Evolutionary conservation across 1,284 basidiomycete species (phyloP), one percentile per base, ranked within the genome.

Genomic region (Inonotus hispidus): DNA sequence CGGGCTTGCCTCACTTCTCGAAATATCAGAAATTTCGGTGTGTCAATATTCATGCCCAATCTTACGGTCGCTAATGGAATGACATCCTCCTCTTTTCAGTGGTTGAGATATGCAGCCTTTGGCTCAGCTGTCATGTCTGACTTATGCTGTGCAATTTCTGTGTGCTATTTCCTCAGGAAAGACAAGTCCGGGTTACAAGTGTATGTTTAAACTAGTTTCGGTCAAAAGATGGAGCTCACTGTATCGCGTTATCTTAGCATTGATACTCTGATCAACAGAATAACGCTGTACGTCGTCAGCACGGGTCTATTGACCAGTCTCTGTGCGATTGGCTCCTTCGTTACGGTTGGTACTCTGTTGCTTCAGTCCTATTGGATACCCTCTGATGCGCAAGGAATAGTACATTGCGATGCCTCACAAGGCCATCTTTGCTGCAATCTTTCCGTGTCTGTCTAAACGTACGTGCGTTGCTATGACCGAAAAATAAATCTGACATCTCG

Each of bases 291-390:
- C 32, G 32, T 59, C 37, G 56, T 63, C 46, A 63, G 60, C 46
- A 63, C 58, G 8, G 62, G 62, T 4, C 52, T 63, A 16, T 53
- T 63, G 13, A 63, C 62, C 2, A 60, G 58, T 46, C 8, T 63
- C n/a, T 59, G 49, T 39, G 53, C 58, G 25, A 46, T 58, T 19
- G 38, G 29, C 54, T 56, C 52, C 32, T 49, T 59, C 25, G 37
- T 56, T 32, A 60, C 62, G 27, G 58, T 56, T 29, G 14, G 49
- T n/a, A 25, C 6, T 52, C 13, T 7, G 7, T 25, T 19, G 8
- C n/a, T 19, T 14, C 16, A 1, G 4, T 16, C 41, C 16, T 7
- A 6, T 16, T 43, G 16, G 1, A 43, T n/a, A 43, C 10, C 16
- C 41, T 7, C 19, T 52, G 8, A 29, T 52, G 16, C 14, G 2